Conservation (phyloP, 148 eudicot genomes). For the Chenopodium formosanum region DNA sequence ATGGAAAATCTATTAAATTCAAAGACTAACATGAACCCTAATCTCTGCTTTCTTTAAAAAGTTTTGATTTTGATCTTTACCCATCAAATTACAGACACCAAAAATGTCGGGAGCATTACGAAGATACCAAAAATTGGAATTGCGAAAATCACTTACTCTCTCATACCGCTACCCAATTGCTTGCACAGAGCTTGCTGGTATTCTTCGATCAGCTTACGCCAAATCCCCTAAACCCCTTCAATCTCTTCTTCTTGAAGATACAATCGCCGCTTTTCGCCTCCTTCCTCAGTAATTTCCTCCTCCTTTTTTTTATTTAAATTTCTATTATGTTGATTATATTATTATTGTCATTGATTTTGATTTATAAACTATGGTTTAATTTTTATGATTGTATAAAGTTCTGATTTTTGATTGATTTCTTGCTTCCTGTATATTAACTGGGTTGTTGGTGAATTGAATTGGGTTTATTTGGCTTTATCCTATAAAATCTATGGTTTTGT, state of each 20-base stretch:
- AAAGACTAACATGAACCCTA: not conserved
- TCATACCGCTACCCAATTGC: constrained; percentile 47
- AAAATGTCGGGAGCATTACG: constrained; percentile 22
- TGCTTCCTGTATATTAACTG: not conserved
- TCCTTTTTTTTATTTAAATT: not conserved
- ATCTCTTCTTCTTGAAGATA: constrained; percentile 59
- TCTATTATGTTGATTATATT: not conserved
- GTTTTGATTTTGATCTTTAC: not conserved
- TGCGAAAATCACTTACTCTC: constrained; percentile 43
- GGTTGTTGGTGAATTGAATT: not conserved
- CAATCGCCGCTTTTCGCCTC: constrained; percentile 63
- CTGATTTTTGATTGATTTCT: not conserved
- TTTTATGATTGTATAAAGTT: not conserved
- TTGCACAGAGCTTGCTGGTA: constrained; percentile 59
- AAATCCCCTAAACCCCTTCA: constrained; percentile 68
- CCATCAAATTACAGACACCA: not conserved
- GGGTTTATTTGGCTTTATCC: not conserved
- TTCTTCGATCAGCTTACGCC: constrained; percentile 52
- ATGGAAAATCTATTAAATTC: not conserved
- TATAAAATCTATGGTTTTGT: not conserved
- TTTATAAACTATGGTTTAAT: not conserved
- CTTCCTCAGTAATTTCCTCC: constrained; percentile 57
- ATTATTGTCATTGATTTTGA: not conserved
- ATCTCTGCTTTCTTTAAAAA: not conserved
- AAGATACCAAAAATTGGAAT: constrained; percentile 50